Base-by-base conservation (phyloP, 1,284 basidiomycete genomes). In the Thecaphora frezii region DNA sequence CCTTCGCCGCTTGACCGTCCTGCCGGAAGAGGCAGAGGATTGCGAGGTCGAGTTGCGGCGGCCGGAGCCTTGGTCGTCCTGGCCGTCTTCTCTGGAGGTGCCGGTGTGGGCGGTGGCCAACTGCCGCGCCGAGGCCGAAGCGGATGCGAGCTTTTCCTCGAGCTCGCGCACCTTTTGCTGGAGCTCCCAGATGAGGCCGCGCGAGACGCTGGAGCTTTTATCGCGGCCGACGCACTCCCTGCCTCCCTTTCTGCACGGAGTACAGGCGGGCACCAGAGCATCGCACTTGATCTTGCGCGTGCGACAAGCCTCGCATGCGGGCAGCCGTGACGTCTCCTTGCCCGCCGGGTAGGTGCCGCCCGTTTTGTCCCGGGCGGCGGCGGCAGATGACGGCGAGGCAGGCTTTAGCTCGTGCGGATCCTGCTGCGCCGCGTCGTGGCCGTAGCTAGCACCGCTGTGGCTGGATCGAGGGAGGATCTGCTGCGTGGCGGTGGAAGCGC, bases 101-200 rank as follows among this genome's bases (percentile, higher is more conserved):
- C 26, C 37, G 24, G 26, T 53, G 16, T 19, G 8, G 3, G 26
- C 2, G 7, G 33, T 19, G 5, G 40, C 49, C 0, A 28, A 28
- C 7, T 28, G n/a, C n/a, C n/a, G n/a, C n/a, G n/a, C n/a, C 28
- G 28, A 28, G 7, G 60, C 43, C 18, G 56, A 53, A 9, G 62
- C 51, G 3, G 58, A 48, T 24, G 63, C 57, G 8, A 66, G 48
- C 38, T 45, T 48, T 24, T 52, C 47, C 40, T 66, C 63, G 14
- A 66, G 47, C 23, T 66, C 54, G 44, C 61, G 60, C 13, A 66
- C 63, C 44, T 66, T 66, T 30, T 58, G 57, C 36, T 66, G 63
- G 16, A 66, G 44, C 28, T 66, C 63, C 46, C 48, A 66, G 18
- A 66, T 48, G 28, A 66, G 26, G 22, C 63, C 52, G 12, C 63